Percentiles rank a stretch among this genome's conserved stretches.
Conservation (phyloP, 108 stramenopile species). For the Seminavis robusta region DNA sequence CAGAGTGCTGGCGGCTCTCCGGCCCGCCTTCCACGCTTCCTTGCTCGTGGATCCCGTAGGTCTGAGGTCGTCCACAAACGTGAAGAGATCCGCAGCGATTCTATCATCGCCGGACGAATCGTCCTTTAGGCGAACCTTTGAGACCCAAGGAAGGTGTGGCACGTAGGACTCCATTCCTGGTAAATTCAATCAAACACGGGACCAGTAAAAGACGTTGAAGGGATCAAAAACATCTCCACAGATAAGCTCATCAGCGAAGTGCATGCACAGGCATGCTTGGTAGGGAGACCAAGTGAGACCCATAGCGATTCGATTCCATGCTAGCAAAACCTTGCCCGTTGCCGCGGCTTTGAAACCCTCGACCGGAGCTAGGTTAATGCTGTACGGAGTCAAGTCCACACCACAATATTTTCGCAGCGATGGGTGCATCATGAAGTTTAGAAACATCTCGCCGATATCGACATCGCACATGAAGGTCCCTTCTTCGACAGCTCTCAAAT, state of each 20-base stretch:
- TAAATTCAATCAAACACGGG: neutral
- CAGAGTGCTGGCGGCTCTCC: neutral
- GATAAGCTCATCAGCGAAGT: neutral
- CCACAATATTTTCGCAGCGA: conserved; percentile 19
- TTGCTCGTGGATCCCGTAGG: neutral
- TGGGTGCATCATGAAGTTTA: conserved; percentile 32
- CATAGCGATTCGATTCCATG: no score
- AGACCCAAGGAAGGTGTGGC: neutral
- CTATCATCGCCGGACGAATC: neutral
- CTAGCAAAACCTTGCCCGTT: no score
- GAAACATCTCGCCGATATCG: conserved; percentile 45
- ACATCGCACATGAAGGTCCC: conserved; percentile 23
- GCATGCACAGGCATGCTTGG: neutral
- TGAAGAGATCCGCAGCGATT: no score
- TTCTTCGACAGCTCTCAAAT: neutral
- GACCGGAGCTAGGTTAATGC: no score
- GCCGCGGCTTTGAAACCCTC: no score
- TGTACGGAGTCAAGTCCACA: conserved; percentile 18
- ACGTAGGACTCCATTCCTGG: neutral
- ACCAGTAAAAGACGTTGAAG: neutral
- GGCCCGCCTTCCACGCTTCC: neutral
- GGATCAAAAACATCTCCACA: neutral
- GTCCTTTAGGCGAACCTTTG: neutral
- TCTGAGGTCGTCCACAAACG: no score
- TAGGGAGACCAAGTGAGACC: no score